Percentiles rank a stretch among this genome's conserved stretches.
Conservation (phyloP, 768 basidiomycete genomes). For the Crucibulum laeve region DNA sequence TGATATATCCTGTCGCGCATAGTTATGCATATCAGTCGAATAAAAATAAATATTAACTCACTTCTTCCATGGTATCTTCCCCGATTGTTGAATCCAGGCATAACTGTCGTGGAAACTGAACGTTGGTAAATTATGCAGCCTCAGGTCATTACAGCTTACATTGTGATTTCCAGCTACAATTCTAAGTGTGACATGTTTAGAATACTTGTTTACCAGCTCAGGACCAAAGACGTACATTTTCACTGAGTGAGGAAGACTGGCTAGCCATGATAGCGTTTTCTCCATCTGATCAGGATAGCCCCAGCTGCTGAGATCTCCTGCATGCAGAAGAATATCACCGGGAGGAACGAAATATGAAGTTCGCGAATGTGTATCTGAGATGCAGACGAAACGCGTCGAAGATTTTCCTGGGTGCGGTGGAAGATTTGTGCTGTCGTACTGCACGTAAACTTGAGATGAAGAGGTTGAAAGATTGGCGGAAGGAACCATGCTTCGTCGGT, state of each 20-base stretch:
- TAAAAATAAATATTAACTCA: slow-evolving; percentile 1
- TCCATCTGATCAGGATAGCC: slow-evolving; percentile 37
- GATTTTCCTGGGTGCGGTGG: slow-evolving; percentile 26
- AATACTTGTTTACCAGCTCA: background rate
- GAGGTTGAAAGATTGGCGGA: background rate
- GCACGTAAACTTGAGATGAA: background rate
- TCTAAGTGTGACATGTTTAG: slow-evolving; percentile 20
- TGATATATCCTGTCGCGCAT: slow-evolving; percentile 3
- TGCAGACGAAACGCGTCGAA: slow-evolving; percentile 45
- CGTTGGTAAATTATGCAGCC: too few relatives aligned
- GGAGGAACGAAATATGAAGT: slow-evolving; percentile 29
- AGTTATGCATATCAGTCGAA: too few relatives aligned
- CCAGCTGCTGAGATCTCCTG: slow-evolving; percentile 53
- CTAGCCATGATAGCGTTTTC: slow-evolving; percentile 47
- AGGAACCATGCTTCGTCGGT: background rate
- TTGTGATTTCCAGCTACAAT: slow-evolving; percentile 66
- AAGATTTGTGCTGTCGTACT: background rate
- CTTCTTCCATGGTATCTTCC: slow-evolving; percentile 9
- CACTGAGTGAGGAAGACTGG: slow-evolving; percentile 37
- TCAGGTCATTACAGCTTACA: slow-evolving; percentile 30
- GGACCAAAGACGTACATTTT: slow-evolving; percentile 42
- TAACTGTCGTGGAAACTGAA: slow-evolving; percentile 13
- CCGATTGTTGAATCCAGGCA: slow-evolving; percentile 18
- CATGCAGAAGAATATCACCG: slow-evolving; percentile 60
- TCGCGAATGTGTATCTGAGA: slow-evolving; percentile 46